These are phyloP conservation scores for Eimeria acervulina DNA, from an alignment of 169 alveolate genomes.

Conservation along the genomic window DNA sequence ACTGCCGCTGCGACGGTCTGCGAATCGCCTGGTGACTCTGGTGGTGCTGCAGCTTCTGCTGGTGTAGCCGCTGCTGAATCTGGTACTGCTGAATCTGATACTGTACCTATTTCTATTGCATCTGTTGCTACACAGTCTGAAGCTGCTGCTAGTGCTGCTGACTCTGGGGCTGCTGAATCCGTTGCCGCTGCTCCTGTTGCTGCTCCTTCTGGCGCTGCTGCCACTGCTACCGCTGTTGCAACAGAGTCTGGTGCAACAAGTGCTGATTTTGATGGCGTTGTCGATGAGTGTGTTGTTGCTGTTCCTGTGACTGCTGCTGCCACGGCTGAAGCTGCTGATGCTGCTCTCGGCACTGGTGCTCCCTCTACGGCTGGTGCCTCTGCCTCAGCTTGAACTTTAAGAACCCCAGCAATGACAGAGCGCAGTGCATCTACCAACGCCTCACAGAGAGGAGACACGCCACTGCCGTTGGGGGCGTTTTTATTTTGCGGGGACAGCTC, in stretches of 20 bases:
- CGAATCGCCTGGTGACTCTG: not conserved
- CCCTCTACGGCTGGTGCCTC: not conserved
- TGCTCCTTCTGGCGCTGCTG: not conserved
- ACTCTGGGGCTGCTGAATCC: not conserved
- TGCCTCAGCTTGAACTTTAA: not conserved
- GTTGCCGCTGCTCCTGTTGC: not conserved
- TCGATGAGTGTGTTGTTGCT: not conserved
- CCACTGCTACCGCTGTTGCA: not conserved
- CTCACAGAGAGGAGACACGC: not conserved
- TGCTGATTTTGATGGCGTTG: not conserved
- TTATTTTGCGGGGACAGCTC: slow-evolving; percentile 28
- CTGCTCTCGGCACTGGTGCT: not conserved
- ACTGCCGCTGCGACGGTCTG: not conserved
- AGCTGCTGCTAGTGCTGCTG: slow-evolving; percentile 4
- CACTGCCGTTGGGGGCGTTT: not conserved
- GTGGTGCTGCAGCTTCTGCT: not conserved
- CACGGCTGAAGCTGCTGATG: not conserved
- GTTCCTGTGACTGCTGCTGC: not conserved
- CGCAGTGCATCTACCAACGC: slow-evolving; percentile 14
- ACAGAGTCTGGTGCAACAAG: not conserved
- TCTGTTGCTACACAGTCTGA: no score
- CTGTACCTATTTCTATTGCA: not conserved
- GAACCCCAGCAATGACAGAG: slow-evolving; percentile 35
- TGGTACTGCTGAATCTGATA: not conserved
- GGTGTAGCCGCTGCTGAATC: not conserved